These are phyloP conservation scores for Suillus brevipes DNA, from an alignment of 768 basidiomycete genomes.

Conservation along the genomic window DNA sequence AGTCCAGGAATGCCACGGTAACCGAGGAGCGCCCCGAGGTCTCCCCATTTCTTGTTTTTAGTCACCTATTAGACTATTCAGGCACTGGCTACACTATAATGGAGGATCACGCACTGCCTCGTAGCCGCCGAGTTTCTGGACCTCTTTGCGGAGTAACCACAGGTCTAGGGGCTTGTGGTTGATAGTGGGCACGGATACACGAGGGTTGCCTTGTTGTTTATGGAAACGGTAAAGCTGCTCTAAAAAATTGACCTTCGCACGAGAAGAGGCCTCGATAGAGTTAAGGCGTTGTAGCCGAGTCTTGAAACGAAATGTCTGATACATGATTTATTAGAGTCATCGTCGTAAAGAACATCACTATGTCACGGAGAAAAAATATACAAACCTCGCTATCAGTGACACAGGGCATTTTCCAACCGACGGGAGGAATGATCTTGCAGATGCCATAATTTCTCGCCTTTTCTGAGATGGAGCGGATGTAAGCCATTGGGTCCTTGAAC, in stretches of 20 bases:
- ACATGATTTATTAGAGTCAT: constrained; percentile 24
- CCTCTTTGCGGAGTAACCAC: constrained; percentile 91
- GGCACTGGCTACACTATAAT: constrained; percentile 22
- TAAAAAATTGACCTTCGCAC: constrained; percentile 95
- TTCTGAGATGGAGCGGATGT: constrained; percentile 80
- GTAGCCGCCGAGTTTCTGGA: constrained; percentile 85
- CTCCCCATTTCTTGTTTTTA: constrained; percentile 83
- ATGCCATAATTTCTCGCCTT: constrained; percentile 80
- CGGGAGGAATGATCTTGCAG: constrained; percentile 94
- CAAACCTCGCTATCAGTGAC: constrained; percentile 90
- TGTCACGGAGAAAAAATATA: constrained; percentile 17
- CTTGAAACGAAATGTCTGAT: constrained; percentile 86
- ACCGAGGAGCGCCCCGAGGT: constrained; percentile 79
- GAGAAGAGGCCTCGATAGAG: constrained; percentile 94
- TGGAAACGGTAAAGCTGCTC: constrained; percentile 97
- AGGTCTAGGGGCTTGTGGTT: constrained; percentile 92
- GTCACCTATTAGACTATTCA: constrained; percentile 60
- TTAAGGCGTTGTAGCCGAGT: constrained; percentile 94
- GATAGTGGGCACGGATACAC: constrained; percentile 91
- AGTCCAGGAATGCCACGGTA: constrained; percentile 82
- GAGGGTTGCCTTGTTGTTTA: constrained; percentile 89
- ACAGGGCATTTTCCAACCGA: constrained; percentile 94
- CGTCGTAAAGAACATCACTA: constrained; percentile 26
- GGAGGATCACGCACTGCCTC: constrained; percentile 61
- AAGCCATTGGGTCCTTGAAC: constrained; percentile 92